A percentile compares a stretch with the other conserved stretches of the same genome.
phyloP scores from a whole-genome alignment of 192 early-diverging fungal genomes.

The Coemansia asiatica region DNA sequence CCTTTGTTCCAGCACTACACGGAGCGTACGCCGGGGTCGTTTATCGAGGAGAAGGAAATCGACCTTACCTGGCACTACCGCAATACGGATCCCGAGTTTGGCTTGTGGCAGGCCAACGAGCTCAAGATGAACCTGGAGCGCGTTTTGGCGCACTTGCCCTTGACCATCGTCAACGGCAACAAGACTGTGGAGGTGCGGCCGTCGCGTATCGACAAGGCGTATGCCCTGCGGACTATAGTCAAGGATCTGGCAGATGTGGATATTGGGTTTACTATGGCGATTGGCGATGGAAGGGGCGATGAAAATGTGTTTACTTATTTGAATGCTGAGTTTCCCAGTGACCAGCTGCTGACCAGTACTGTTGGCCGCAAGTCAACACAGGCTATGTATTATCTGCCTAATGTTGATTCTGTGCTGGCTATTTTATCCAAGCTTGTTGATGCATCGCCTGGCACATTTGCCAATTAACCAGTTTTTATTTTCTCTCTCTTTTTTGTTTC shows the following conservation, averaged over 20 bases:
- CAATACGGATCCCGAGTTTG: slow-evolving; percentile 93
- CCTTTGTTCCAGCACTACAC: slow-evolving; percentile 97
- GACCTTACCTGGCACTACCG: slow-evolving; percentile 99
- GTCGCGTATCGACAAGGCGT: slow-evolving; percentile 87
- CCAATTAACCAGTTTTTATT: background rate
- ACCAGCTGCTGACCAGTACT: slow-evolving; percentile 74
- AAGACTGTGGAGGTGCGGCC: slow-evolving; percentile 97
- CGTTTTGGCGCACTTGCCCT: slow-evolving; percentile 86
- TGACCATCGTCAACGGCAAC: slow-evolving; percentile 92
- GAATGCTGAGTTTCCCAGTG: slow-evolving; percentile 51
- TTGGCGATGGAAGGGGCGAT: slow-evolving; percentile 96
- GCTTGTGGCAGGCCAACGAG: slow-evolving; percentile 97
- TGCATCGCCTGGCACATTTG: background rate
- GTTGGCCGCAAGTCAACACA: slow-evolving; percentile 97
- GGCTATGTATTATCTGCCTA: slow-evolving; percentile 82
- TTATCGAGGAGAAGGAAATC: slow-evolving; percentile 99
- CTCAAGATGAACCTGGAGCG: slow-evolving; percentile 97
- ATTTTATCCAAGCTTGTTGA: slow-evolving; percentile 33
- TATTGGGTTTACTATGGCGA: slow-evolving; percentile 62
- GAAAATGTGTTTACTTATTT: slow-evolving; percentile 84
- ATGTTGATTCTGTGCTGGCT: slow-evolving; percentile 57
- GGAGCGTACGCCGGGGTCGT: slow-evolving; percentile 94
- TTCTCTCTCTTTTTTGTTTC: slow-evolving; percentile 4
- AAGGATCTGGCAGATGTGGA: slow-evolving; percentile 63
- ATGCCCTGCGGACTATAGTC: slow-evolving; percentile 83